These are phyloP conservation scores for Xylaria sp. DNA, from an alignment of 2,329 filamentous ascomycete genomes.

Conservation along the genomic window DNA sequence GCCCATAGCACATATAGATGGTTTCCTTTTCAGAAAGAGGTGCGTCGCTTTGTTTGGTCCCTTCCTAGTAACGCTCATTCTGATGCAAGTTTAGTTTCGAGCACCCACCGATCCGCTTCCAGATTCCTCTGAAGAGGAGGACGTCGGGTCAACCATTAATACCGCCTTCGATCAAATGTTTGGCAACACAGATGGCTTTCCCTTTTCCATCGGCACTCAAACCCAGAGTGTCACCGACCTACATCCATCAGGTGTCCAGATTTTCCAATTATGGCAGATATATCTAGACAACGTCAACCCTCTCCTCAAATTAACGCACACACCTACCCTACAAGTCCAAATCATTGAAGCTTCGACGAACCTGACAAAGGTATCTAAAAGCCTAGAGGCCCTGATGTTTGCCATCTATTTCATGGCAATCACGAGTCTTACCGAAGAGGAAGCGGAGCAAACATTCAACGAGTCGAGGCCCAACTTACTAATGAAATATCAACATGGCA, in stretches of 20 bases:
- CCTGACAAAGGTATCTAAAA: slow-evolving; percentile 62
- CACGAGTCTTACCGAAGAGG: slow-evolving; percentile 65
- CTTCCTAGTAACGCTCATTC: slow-evolving; percentile 17
- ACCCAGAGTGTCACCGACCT: slow-evolving; percentile 56
- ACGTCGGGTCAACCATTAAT: slow-evolving; percentile 64
- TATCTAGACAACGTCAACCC: slow-evolving; percentile 77
- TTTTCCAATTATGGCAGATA: slow-evolving; percentile 73
- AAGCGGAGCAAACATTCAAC: slow-evolving; percentile 62
- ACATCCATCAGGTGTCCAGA: slow-evolving; percentile 67
- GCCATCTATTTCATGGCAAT: slow-evolving; percentile 69
- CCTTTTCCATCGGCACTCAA: slow-evolving; percentile 63
- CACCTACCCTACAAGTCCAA: slow-evolving; percentile 70
- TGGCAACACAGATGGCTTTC: slow-evolving; percentile 64
- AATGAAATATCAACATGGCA: slow-evolving; percentile 64
- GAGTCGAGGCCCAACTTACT: slow-evolving; percentile 63
- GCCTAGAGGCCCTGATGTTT: slow-evolving; percentile 75
- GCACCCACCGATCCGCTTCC: slow-evolving; percentile 59
- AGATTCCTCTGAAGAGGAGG: slow-evolving; percentile 67
- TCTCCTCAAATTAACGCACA: slow-evolving; percentile 73
- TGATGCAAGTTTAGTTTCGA: slow-evolving; percentile 56
- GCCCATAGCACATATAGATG: slow-evolving; percentile 54
- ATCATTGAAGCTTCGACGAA: slow-evolving; percentile 71
- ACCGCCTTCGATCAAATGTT: slow-evolving; percentile 70
- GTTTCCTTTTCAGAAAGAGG: slow-evolving; percentile 65
- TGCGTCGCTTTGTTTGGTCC: slow-evolving; percentile 42